These are phyloP conservation scores for Coemansia erecta DNA, from an alignment of 192 early-diverging fungal genomes.

Conservation along the genomic window DNA sequence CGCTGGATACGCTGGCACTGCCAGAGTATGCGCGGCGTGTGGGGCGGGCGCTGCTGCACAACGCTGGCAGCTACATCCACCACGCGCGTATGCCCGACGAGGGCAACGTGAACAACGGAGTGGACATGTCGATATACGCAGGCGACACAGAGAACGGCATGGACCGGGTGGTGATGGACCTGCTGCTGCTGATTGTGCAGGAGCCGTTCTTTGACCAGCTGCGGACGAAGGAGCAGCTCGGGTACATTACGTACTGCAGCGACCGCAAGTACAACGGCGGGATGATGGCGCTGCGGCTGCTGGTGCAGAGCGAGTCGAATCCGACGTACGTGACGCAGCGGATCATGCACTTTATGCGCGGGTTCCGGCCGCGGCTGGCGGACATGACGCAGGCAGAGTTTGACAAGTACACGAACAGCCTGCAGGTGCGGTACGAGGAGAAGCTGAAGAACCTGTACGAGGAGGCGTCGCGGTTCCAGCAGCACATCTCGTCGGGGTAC, in stretches of 20 bases:
- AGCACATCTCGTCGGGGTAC: conserved; percentile 62
- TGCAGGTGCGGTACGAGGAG: conserved; percentile 64
- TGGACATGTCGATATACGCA: conserved; percentile 82
- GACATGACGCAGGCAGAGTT: conserved; percentile 68
- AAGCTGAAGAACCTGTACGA: conserved; percentile 76
- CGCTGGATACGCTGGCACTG: conserved; percentile 61
- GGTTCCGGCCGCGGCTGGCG: conserved; percentile 55
- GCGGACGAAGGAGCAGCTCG: conserved; percentile 87
- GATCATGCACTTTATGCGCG: conserved; percentile 73
- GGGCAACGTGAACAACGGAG: conserved; percentile 84
- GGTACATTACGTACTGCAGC: conserved; percentile 63
- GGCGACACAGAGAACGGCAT: conserved; percentile 66
- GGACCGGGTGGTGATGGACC: conserved; percentile 64
- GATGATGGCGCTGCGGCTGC: conserved; percentile 71
- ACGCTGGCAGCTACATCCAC: conserved; percentile 35
- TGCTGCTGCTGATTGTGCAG: conserved; percentile 78
- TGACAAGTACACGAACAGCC: conserved; percentile 62
- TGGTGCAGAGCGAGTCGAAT: conserved; percentile 85
- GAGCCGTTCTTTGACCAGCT: conserved; percentile 94
- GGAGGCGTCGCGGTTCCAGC: conserved; percentile 67
- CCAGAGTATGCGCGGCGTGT: conserved; percentile 48
- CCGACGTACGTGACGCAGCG: conserved; percentile 78
- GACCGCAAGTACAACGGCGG: conserved; percentile 68
- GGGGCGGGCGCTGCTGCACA: conserved; percentile 35
- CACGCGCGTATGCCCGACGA: conserved; percentile 58